A percentile compares a stretch with the other conserved stretches of the same genome.
Evolutionary conservation across 495 filamentous ascomycete species (phyloP).

Genomic region (Glonium stellatum): DNA sequence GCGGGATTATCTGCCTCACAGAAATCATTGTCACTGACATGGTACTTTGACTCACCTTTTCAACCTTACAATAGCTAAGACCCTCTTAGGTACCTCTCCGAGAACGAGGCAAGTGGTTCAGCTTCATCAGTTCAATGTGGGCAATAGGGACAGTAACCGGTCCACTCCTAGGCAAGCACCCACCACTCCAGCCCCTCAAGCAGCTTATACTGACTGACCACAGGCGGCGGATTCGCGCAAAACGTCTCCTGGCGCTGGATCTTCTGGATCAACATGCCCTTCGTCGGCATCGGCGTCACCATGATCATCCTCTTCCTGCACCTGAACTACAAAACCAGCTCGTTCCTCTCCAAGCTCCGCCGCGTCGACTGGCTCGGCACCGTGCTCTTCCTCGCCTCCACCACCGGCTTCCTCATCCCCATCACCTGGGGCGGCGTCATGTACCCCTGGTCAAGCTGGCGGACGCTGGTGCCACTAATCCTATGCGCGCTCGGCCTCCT

Average conservation of each 20-base stretch:
- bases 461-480: conserved; percentile 39
- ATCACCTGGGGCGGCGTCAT: conserved; percentile 53
- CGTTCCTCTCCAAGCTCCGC: conserved; percentile 28
- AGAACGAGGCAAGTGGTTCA: conserved; percentile 44
- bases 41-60: conserved; percentile 8
- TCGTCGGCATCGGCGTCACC: conserved; percentile 42
- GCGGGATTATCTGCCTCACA: conserved; percentile 56
- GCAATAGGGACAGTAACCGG: conserved; percentile 60
- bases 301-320: conserved; percentile 46
- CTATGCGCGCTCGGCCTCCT: conserved; percentile 28
- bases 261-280: conserved; percentile 53
- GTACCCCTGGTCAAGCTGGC: conserved; percentile 45
- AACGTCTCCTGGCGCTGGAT: conserved; percentile 54
- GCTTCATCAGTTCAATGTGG: conserved; percentile 37
- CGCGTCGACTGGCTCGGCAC: conserved; percentile 41
- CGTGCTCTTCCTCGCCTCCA: conserved; percentile 41
- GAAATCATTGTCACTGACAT: conserved; percentile 63
- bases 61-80: no score
- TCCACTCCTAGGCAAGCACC: conserved; percentile 48
- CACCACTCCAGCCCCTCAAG: background rate
- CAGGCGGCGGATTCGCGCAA: conserved; percentile 55
- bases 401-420: conserved; percentile 47
- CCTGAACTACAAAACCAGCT: conserved; percentile 38
- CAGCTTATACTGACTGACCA: background rate
- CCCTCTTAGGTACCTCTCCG: conserved; percentile 38